Evolutionary conservation across 1,284 basidiomycete genomes (phyloP), one percentile per base, ranked within the genome.

Genomic region (Neonothopanus nambi): DNA sequence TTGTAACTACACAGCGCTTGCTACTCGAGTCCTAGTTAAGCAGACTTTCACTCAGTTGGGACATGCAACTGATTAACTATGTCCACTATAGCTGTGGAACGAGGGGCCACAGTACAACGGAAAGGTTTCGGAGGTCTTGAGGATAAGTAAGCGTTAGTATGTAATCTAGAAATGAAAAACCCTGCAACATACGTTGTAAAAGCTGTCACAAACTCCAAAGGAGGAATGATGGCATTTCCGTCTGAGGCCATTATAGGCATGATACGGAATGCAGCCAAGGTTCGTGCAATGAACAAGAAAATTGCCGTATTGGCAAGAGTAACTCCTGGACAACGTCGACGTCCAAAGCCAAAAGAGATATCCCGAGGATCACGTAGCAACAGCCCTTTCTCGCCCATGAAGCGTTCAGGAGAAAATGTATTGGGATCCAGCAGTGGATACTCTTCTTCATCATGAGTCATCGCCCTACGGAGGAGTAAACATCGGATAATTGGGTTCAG

Each of bases 261-360:
- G 47, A 48, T 48, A 21, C 21, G n/a, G 38, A 50, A 50, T 6
- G 39, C 20, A 3, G 13, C 17, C 26, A 50, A 17, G 12, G 38
- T 41, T n/a, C 39, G 24, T 30, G 48, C 21, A 15, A 50, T 30
- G 9, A 26, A 20, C 17, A 41, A 17, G 26, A 50, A 50, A 5
- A 30, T 50, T 12, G 33, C 37, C 20, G 48, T 26, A 28, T 50
- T 50, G 21, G 48, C 48, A 17, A 50, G 15, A 11, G 37, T 13
- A 5, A 35, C 20, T 8, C 48, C 48, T 21, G 48, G 48, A 33
- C 48, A 50, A 6, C 38, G 48, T 20, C 48, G 23, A 40, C 49
- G 40, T 51, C 49, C 49, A 43, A 51, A 51, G 15, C 49, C 49
- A 37, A 35, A 51, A 4, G 41, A 43, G 12, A 43, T 21, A 13